Evolutionary conservation across 805 yeast species (phyloP).

Genomic region (Diddensiella santjacobensis): DNA sequence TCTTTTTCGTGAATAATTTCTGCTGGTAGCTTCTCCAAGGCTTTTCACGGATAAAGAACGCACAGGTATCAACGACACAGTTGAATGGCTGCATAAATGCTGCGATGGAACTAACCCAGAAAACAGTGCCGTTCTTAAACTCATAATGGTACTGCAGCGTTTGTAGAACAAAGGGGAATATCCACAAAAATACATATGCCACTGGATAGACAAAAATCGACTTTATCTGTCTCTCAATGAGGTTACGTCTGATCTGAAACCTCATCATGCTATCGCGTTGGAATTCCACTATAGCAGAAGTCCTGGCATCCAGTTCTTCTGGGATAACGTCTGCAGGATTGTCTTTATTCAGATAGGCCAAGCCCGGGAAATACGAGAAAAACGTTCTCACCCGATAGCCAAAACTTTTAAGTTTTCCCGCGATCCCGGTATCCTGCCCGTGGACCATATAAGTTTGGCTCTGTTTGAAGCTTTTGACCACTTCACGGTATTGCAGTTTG

Average conservation of each 20-base stretch:
- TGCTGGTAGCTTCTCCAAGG: constrained; percentile 21
- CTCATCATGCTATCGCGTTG: constrained; percentile 58
- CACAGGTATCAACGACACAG: constrained; percentile 72
- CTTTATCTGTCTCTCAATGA: constrained; percentile 73
- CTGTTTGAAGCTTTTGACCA: constrained; percentile 29
- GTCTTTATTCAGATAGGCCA: constrained; percentile 15
- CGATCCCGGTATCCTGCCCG: not conserved
- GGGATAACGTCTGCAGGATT: constrained; percentile 5
- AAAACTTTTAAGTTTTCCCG: not conserved
- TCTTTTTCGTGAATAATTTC: constrained; percentile 18
- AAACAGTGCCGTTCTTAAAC: constrained; percentile 46
- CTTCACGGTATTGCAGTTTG: constrained; percentile 31
- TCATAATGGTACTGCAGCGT: constrained; percentile 52
- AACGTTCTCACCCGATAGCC: constrained; percentile 3
- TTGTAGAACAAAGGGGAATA: constrained; percentile 70
- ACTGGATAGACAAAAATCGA: constrained; percentile 80
- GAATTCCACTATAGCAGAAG: constrained; percentile 31
- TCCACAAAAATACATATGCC: constrained; percentile 77
- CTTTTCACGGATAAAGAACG: constrained; percentile 66
- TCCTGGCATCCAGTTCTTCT: constrained; percentile 13
- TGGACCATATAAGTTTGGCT: constrained; percentile 21
- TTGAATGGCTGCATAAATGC: constrained; percentile 78
- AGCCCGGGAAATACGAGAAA: constrained; percentile 21
- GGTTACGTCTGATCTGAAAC: constrained; percentile 58
- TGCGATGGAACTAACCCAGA: constrained; percentile 63